A percentile compares a stretch with the other conserved stretches of the same genome.
Conservation (phyloP, 306 rosid species). For the Styphnolobium japonicum region DNA sequence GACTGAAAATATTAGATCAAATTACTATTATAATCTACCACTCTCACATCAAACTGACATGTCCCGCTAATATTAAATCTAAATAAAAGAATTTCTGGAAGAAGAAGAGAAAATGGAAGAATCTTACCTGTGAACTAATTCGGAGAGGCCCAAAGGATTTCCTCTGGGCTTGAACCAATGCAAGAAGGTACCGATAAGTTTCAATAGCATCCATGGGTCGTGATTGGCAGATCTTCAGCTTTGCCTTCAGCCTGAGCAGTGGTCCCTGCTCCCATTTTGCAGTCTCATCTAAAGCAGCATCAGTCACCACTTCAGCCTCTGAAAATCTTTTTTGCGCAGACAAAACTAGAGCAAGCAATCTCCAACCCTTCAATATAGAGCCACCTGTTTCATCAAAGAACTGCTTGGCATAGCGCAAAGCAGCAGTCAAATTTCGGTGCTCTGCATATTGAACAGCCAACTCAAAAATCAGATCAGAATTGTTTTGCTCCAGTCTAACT, state of each 20-base stretch:
- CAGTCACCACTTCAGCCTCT: slow-evolving; percentile 88
- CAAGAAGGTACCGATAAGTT: slow-evolving; percentile 85
- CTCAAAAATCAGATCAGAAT: slow-evolving; percentile 72
- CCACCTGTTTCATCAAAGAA: slow-evolving; percentile 90
- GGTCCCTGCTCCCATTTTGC: slow-evolving; percentile 94
- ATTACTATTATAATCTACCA: background rate
- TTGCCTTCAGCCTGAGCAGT: slow-evolving; percentile 85
- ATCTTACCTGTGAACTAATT: slow-evolving; percentile 56
- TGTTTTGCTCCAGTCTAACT: slow-evolving; percentile 17
- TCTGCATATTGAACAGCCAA: slow-evolving; percentile 77
- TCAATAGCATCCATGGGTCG: slow-evolving; percentile 85
- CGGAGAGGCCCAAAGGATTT: slow-evolving; percentile 75
- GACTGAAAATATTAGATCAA: background rate
- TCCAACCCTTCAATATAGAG: slow-evolving; percentile 79
- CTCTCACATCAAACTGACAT: background rate
- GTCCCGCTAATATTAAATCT: background rate
- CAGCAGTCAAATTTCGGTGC: slow-evolving; percentile 72
- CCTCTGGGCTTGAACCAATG: slow-evolving; percentile 91
- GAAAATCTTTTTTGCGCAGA: slow-evolving; percentile 78
- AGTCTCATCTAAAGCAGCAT: slow-evolving; percentile 95
- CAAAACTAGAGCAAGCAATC: slow-evolving; percentile 83
- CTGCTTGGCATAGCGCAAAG: slow-evolving; percentile 69
- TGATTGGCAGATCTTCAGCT: slow-evolving; percentile 73
- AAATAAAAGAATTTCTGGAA: background rate
- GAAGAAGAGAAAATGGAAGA: slow-evolving; percentile 19